Base-by-base conservation (phyloP, 2,329 filamentous ascomycete genomes). In the Thielaviopsis ethacetica region DNA sequence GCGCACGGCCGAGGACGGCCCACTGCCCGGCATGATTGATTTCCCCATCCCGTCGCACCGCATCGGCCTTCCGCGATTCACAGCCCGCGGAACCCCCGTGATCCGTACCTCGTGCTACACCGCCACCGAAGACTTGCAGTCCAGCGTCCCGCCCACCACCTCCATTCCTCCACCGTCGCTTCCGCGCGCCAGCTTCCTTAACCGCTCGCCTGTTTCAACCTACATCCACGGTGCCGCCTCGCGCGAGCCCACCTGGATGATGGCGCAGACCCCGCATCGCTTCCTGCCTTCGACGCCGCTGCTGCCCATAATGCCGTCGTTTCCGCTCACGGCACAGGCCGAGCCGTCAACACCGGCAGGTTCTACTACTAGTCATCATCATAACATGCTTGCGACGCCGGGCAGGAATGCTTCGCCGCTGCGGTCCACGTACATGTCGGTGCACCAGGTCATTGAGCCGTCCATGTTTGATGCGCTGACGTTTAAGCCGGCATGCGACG, bases 21-120 rank as follows among this genome's bases (percentile, higher is more conserved):
- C 68, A 49, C 70, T 75, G 47, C 82, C 81, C 13, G 72, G 82
- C 41, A 74, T 94, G 56, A 15, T 61, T 10, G 81, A 90, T 64
- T 79, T 91, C 51, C 77, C 83, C 22, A 95, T 95, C 56, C 90
- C 91, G 41, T 85, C 87, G 59, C 94, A 91, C 76, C 84, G 84
- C 63, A 75, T 96, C 60, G 91, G 90, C 13, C 86, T 85, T 1
- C 88, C 89, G 19, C 81, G 83, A 61, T 95, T 95, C 70, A 91
- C 85, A 63, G 73, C 80, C 57, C 79, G 80, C 64, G 89, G 89
- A 12, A 90, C 85, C 2, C 83, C 88, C 2, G 79, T 88, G 62
- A 75, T 96, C 63, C 84, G 87, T 62, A 86, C 84, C 63, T 94
- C 91, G n/a, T 83, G 85, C 17, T 88, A 88, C 68, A 81, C 84